Percentiles rank a stretch among this genome's conserved stretches.
Evolutionary conservation across 2,329 filamentous ascomycete species (phyloP).

Genomic region (Xylariales sp.): DNA sequence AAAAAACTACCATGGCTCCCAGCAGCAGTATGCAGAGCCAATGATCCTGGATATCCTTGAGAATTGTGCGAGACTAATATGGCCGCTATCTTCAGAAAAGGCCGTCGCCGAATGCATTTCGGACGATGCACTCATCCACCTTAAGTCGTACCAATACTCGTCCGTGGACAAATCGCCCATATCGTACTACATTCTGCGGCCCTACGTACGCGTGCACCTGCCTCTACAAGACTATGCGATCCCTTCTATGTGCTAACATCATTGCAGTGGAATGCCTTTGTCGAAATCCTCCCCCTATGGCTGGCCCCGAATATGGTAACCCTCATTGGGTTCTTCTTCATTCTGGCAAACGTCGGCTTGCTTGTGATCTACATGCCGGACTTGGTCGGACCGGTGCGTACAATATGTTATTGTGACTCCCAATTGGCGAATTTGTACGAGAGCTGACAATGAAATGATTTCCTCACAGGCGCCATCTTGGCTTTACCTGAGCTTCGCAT

Average conservation of each 20-base stretch:
- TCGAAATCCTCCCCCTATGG: constrained; percentile 90
- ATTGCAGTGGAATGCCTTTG: constrained; percentile 89
- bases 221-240: constrained; percentile 9
- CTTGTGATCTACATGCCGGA: constrained; percentile 83
- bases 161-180: constrained; percentile 93
- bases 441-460: no score
- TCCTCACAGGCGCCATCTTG: constrained; percentile 80
- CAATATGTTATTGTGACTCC: no score
- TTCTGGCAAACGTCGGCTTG: constrained; percentile 73
- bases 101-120: constrained; percentile 72
- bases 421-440: no score
- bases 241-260: constrained; percentile 15
- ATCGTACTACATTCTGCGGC: constrained; percentile 87
- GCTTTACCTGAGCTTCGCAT: constrained; percentile 93
- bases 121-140: constrained; percentile 83
- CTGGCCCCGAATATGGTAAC: constrained; percentile 98
- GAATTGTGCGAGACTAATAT: background rate
- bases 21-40: background rate
- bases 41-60: background rate
- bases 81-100: constrained; percentile 31
- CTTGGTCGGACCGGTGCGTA: constrained; percentile 77
- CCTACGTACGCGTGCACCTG: constrained; percentile 68
- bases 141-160: constrained; percentile 96
- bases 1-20: no score
- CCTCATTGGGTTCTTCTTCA: constrained; percentile 89